Base-by-base conservation (phyloP, 441 rosid genomes). In the Mallotus japonicus region DNA sequence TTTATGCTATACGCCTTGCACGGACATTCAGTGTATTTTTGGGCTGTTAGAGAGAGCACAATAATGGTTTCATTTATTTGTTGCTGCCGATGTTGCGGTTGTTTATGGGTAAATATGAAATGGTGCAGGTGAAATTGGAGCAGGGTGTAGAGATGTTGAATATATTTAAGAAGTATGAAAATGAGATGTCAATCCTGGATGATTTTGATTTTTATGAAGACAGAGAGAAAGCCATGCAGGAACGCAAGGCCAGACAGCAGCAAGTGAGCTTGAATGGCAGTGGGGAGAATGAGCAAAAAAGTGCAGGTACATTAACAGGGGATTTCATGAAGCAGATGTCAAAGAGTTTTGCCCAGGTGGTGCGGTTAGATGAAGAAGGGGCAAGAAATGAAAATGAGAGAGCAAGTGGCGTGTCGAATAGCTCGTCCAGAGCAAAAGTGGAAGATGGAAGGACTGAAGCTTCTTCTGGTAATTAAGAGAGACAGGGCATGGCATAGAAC, bases 131-230 rank as follows among this genome's bases (percentile, higher is more conserved):
- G 81, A 88, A 83, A 74, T 64, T 89, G 65, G 89, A 85, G 53
- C 92, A 87, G 64, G 98, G 96, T 37, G 76, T 79, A 71, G 95
- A 92, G 83, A 91, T 91, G 87, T 80, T 90, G 66, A 89, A 75
- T 67, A 88, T 89, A 7, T 92, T 87, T 67, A 90, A 91, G 84
- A 86, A 87, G 22, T 81, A 87, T 17, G 89, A 89, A 69, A 79
- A 80, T 2, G 83, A 78, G 0, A 81, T 87, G 74, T 89, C 92
- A 7, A 84, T 92, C 51, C 73, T 92, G 2, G 93, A 91, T 64
- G 96, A 92, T 82, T 92, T 92, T 75, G 76, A 69, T 8, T 91
- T 86, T 76, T 92, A 92, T 8, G 89, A 92, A 69, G 91, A 87
- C 8, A 82, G 91, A 55, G 89, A 77, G 83, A 90, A 83, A 75